Conservation (phyloP, 495 filamentous ascomycete genomes). For the Aspergillus carlsbadensis region DNA sequence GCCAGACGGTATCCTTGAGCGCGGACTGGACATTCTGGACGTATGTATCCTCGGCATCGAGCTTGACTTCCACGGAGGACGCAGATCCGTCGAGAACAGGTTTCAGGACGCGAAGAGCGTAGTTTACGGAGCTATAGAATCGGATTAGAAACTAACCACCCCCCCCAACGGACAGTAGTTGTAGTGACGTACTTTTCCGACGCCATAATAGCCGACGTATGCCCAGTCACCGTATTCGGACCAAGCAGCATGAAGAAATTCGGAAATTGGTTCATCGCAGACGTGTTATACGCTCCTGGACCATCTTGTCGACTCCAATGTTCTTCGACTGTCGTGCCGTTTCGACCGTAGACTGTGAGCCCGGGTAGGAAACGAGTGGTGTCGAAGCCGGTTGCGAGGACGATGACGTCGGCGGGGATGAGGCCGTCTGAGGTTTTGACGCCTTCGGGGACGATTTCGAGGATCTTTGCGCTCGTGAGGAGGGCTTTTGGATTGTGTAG, state of each 20-base stretch:
- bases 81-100: slow-evolving; percentile 47
- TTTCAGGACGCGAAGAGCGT: slow-evolving; percentile 51
- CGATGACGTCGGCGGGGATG: slow-evolving; percentile 50
- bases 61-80: slow-evolving; percentile 39
- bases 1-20: slow-evolving; percentile 43
- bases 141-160: neutral
- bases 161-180: neutral
- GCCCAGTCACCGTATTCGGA: slow-evolving; percentile 58
- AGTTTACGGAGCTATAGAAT: slow-evolving; percentile 29
- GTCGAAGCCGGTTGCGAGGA: slow-evolving; percentile 52
- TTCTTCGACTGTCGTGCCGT: slow-evolving; percentile 38
- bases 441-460: slow-evolving; percentile 19
- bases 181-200: slow-evolving; percentile 40
- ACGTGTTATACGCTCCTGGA: slow-evolving; percentile 53
- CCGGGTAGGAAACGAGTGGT: slow-evolving; percentile 39
- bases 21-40: slow-evolving; percentile 38
- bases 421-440: slow-evolving; percentile 28
- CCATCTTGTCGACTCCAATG: slow-evolving; percentile 47
- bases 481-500: slow-evolving; percentile 43
- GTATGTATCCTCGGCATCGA: slow-evolving; percentile 44
- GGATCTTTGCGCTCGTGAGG: slow-evolving; percentile 35
- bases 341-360: slow-evolving; percentile 37
- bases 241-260: slow-evolving; percentile 60
- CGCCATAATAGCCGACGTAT: slow-evolving; percentile 52
- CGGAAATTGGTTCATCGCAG: slow-evolving; percentile 54